Base-by-base conservation (phyloP, 78 protist species). In the Dictyostelium capitatum region DNA sequence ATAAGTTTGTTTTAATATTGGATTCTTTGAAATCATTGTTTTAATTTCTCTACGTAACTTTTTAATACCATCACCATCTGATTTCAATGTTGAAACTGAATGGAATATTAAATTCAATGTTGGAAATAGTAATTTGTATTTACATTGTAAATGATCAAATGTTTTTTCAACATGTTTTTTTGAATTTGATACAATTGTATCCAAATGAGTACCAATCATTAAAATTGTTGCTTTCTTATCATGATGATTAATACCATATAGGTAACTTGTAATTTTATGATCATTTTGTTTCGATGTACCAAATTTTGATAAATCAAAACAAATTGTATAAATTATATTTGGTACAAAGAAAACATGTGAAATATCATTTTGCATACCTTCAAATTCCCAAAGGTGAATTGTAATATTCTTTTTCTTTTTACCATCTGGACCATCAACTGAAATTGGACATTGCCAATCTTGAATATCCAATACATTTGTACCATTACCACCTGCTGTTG, bases 331-430 rank as follows among this genome's bases (percentile, higher is more conserved):
- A 50, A 75, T 46, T 57, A 85, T 59, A 46, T 85, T 85, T 28
- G 83, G 62, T 32, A 85, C 92, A 62, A 75, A 85, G 77, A 85
- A 85, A 17, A 85, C 77, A 53, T 85, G 92, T 17, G 56, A 23
- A 25, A 85, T 75, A 17, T 85, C 92, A 59, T 85, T 72, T 28
- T 51, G 62, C 65, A 85, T 56, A 30, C 92, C 92, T 62, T 85
- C 92, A 85, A 85, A 85, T 51, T 85, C 92, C 92, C 92, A 85
- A 20, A 85, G 65, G 74, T 85, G 82, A 51, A 85, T 75, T 23
- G 74, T 75, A 12, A 85, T 64, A 2, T 14, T 37, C n/a, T 67
- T 67, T 62, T 85, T 85, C 70, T 83, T 83, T 23, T 72, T 72
- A 12, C 83, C 92, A 10, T 85, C 83, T 17, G 53, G 62, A 43